Evolutionary conservation across 495 filamentous ascomycete species (phyloP).

Genomic region (Lentithecium fluviatile): DNA sequence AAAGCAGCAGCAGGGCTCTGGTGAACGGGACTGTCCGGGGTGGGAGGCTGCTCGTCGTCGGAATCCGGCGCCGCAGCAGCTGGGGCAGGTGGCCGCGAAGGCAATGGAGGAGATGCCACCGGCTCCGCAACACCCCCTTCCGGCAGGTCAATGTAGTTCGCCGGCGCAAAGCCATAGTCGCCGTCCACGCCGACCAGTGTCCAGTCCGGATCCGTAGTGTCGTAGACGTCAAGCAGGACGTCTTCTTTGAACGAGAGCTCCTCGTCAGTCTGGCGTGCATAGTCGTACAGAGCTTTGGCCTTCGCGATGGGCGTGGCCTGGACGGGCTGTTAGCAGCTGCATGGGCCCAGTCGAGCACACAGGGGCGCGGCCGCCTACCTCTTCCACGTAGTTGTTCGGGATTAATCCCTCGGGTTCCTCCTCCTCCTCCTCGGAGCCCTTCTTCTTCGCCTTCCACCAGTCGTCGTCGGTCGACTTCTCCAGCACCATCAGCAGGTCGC

Average conservation of each 20-base stretch:
- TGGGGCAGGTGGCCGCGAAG: constrained; percentile 35
- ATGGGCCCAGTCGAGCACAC: background rate
- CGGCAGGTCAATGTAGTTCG: constrained; percentile 86
- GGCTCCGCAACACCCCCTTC: constrained; percentile 34
- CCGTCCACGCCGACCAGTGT: constrained; percentile 81
- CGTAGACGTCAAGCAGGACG: constrained; percentile 77
- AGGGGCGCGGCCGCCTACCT: constrained; percentile 61
- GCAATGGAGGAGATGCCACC: constrained; percentile 39
- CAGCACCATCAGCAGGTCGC: constrained; percentile 87
- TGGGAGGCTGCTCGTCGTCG: constrained; percentile 35
- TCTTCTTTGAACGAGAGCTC: constrained; percentile 96
- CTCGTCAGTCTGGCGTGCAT: constrained; percentile 94
- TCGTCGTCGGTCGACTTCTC: constrained; percentile 88
- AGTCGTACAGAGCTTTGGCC: constrained; percentile 91
- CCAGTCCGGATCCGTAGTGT: constrained; percentile 93
- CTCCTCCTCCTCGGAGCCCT: constrained; percentile 77
- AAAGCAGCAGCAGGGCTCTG: constrained; percentile 70
- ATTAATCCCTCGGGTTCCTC: constrained; percentile 93
- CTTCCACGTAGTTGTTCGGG: constrained; percentile 92
- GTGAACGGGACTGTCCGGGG: constrained; percentile 43
- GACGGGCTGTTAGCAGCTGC: background rate
- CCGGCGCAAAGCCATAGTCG: constrained; percentile 93
- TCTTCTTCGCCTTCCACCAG: constrained; percentile 99
- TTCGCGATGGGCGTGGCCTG: constrained; percentile 57
- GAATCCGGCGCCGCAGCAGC: constrained; percentile 30